These are phyloP conservation scores for Phytophthora aleatoria DNA, from an alignment of 352 stramenopile genomes.

Conservation along the genomic window DNA sequence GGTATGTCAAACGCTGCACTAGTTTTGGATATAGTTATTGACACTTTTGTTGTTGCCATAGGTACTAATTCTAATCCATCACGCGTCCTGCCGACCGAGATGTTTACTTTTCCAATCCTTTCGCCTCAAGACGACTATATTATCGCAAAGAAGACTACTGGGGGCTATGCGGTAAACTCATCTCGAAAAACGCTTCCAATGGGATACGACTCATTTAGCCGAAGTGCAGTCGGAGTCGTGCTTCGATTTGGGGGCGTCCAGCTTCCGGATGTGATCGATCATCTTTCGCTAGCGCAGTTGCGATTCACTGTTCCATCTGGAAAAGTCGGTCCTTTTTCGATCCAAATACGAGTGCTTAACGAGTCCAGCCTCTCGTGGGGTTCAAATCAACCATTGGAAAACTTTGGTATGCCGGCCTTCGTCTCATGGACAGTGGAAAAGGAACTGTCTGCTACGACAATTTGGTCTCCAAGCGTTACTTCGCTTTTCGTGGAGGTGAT, in stretches of 20 bases:
- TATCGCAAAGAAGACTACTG: slow-evolving; percentile 10
- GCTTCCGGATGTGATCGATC: slow-evolving; percentile 37
- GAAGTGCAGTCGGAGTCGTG: slow-evolving; percentile 16
- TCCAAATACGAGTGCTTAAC: slow-evolving; percentile 44
- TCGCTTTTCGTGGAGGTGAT: slow-evolving; percentile 24
- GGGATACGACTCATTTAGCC: slow-evolving; percentile 25
- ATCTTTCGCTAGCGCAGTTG: slow-evolving; percentile 34
- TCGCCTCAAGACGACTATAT: slow-evolving; percentile 21
- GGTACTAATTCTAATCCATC: slow-evolving; percentile 21
- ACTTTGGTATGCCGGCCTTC: slow-evolving; percentile 28
- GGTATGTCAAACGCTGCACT: slow-evolving; percentile 12
- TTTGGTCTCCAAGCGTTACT: slow-evolving; percentile 43
- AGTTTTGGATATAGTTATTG: neutral
- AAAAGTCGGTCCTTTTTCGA: slow-evolving; percentile 45
- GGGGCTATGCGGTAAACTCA: slow-evolving; percentile 13
- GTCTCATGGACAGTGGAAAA: slow-evolving; percentile 37
- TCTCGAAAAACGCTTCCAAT: slow-evolving; percentile 19
- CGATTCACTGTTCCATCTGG: slow-evolving; percentile 47
- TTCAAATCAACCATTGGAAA: slow-evolving; percentile 20
- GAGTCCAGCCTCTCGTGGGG: slow-evolving; percentile 10
- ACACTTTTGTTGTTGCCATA: slow-evolving; percentile 1
- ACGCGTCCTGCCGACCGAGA: slow-evolving; percentile 7
- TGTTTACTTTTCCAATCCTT: slow-evolving; percentile 26
- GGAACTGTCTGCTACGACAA: slow-evolving; percentile 21
- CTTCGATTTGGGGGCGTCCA: slow-evolving; percentile 22